Base-by-base conservation (phyloP, 2,329 filamentous ascomycete genomes). In the Aspergillus neoniger region DNA sequence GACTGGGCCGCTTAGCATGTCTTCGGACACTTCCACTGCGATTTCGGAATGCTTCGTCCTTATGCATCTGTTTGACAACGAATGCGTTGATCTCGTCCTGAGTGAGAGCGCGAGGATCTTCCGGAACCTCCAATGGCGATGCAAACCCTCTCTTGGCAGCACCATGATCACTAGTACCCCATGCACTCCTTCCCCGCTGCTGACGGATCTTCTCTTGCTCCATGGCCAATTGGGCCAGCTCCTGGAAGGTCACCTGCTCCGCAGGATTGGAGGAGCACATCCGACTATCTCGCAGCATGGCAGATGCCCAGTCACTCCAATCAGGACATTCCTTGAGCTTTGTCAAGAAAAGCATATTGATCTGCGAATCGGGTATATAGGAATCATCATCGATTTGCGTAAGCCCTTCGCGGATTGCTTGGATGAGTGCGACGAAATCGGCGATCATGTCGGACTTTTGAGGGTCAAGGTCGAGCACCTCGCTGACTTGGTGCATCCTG, bases 81-180 rank as follows among this genome's bases (percentile, higher is more conserved):
- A 71, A 70, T 4, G 62, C 62, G 38, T 72, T 72, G 55, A 72
- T 70, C 7, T 72, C 69, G 36, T 69, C 65, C 55, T 72, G 70
- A 15, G 66, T 67, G 50, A 65, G 60, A 5, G 54, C 44, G 28
- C 59, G 55, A 57, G 61, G 28, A 14, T 59, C 39, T 28, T 41
- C 21, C n/a, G 56, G 23, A 6, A 54, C 21, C n/a, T 38, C 43
- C 21, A 9, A 44, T 21, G 49, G 38, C n/a, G 58, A 41, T 9
- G 38, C n/a, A 49, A 60, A 43, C 5, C 15, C 50, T 38, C 23
- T 52, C 15, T 50, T 55, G 9, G 52, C 50, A 5, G 51, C 44
- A 15, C 39, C 47, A 36, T 36, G 12, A 36, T 55, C 55, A 38
- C 55, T 21, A 23, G 21, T 23, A 47, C n/a, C 28, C 57, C 39